Evolutionary conservation across 495 filamentous ascomycete genomes (phyloP), one percentile per base, ranked within the genome.

Genomic region (Podospora sp.): DNA sequence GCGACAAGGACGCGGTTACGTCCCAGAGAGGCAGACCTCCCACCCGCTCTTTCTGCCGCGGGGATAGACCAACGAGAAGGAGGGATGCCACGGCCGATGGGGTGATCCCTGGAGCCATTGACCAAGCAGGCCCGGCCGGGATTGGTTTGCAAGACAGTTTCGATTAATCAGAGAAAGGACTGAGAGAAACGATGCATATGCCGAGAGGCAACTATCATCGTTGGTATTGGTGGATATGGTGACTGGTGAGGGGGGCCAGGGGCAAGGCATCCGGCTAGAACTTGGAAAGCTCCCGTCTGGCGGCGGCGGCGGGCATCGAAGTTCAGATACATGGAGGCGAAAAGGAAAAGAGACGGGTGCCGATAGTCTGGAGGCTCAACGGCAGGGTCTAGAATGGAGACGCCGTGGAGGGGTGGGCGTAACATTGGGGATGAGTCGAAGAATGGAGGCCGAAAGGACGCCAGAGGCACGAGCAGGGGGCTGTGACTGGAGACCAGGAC

Each of bases 11-110:
- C 62, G 66, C 24, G 68, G 52, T 66, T 68, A 65, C 65, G 64
- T 60, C 65, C 57, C 67, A 75, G 60, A 67, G 65, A 71, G 68
- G 69, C 76, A 75, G 73, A 74, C 78, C 76, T 75, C 64, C 74
- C 74, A 73, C 76, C 74, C 78, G 69, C 68, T 76, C 74, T 3
- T 67, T 75, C 84, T 81, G 81, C 83, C 83, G 82, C 80, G 85
- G 79, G 74, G 75, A 80, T 77, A 79, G 61, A 80, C 81, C 75
- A 79, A 79, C 75, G 70, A 70, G 67, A 72, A 72, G 69, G 64
- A 55, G 63, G 63, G 55, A 66, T 72, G 74, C 71, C 66, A 65
- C 63, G 68, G 73, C 49, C 68, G 70, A 78, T 75, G 74, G 72
- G 75, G 67, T 75, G 72, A 79, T 79, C 76, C 71, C 69, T 73